Conservation (phyloP, 1,284 basidiomycete species). For the Termitomyces sp. region DNA sequence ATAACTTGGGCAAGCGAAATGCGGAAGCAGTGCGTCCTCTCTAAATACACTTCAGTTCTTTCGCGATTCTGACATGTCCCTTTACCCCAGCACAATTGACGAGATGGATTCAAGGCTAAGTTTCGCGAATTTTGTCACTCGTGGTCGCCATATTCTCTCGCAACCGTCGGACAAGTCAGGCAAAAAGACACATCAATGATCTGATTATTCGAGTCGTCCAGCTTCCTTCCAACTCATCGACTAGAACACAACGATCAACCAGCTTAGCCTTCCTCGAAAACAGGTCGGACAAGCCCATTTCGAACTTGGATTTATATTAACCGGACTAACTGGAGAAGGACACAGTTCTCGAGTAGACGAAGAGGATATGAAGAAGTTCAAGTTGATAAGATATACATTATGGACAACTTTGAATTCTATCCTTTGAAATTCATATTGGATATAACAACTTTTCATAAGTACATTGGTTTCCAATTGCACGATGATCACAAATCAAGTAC, state of each 20-base stretch:
- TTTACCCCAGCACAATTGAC: constrained; percentile 57
- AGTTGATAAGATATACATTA: not conserved
- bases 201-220: not conserved
- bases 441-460: not conserved
- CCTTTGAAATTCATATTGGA: not conserved
- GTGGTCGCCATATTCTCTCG: constrained; percentile 46
- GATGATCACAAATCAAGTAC: constrained; percentile 6
- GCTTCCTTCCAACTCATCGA: not conserved
- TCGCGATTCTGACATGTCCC: not conserved
- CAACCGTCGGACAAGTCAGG: constrained; percentile 1
- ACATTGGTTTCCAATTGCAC: not conserved
- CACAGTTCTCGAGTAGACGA: not conserved
- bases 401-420: not conserved
- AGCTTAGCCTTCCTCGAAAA: not conserved
- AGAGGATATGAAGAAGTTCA: not conserved
- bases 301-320: not conserved
- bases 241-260: not conserved
- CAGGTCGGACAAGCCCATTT: not conserved
- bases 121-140: constrained; percentile 67
- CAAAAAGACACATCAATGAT: not conserved
- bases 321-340: not conserved
- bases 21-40: constrained; percentile 59
- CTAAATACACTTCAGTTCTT: not conserved
- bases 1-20: constrained; percentile 90
- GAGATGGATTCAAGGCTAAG: constrained; percentile 73